phyloP scores from a whole-genome alignment of 805 yeast genomes.

The Suhomyces prunicola region DNA sequence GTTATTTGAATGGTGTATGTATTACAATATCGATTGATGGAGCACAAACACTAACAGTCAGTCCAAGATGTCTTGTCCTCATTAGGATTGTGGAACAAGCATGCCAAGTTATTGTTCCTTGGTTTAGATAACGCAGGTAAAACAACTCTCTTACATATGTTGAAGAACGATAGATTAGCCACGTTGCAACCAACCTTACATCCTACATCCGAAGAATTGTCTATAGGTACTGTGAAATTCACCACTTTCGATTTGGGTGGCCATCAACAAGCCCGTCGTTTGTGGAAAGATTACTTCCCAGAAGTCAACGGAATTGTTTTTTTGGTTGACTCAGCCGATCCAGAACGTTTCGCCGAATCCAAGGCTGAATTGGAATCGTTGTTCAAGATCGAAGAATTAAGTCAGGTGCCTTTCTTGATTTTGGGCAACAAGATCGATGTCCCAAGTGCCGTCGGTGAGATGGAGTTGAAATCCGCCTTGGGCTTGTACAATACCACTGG shows the following conservation, averaged over 20 bases:
- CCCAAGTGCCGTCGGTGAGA: conserved; percentile 91
- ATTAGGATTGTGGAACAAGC: conserved; percentile 48
- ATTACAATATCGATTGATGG: background rate
- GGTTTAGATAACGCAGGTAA: conserved; percentile 49
- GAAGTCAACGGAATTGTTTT: conserved; percentile 98
- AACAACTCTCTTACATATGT: conserved; percentile 46
- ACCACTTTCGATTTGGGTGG: conserved; percentile 99
- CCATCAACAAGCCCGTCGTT: conserved; percentile 96
- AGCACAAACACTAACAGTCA: conserved; percentile 19
- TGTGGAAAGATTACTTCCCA: conserved; percentile 99
- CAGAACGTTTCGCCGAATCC: conserved; percentile 92
- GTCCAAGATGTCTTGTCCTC: conserved; percentile 46
- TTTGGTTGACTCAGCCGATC: conserved; percentile 95
- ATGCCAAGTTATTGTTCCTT: conserved; percentile 45
- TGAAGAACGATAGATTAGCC: conserved; percentile 91
- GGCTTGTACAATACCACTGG: conserved; percentile 91
- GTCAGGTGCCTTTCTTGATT: conserved; percentile 85
- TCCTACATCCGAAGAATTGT: conserved; percentile 97
- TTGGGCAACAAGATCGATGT: conserved; percentile 97
- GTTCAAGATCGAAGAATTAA: conserved; percentile 87
- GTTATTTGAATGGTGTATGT: conserved; percentile 40
- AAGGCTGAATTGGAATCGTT: conserved; percentile 92
- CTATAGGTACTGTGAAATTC: conserved; percentile 93
- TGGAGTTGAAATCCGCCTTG: conserved; percentile 85
- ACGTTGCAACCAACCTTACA: conserved; percentile 97